Percentiles rank a stretch among this genome's conserved stretches.
Conservation (phyloP, 805 yeast species). For the Kuraishia hungarica region DNA sequence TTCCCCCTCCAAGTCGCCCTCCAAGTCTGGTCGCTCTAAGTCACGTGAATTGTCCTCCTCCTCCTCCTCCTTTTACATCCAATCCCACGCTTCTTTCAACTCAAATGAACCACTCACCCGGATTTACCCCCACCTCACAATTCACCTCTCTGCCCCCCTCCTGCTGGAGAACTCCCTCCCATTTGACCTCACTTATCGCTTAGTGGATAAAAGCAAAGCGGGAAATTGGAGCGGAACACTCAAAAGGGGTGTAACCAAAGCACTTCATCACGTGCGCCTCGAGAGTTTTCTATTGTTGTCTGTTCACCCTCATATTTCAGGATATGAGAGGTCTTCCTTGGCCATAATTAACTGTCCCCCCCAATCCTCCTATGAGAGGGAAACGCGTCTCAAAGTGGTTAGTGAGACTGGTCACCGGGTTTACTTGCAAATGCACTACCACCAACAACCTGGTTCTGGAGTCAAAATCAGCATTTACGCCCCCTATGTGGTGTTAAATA, state of each 20-base stretch:
- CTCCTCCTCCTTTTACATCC: constrained; percentile 39
- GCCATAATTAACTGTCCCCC: constrained; percentile 61
- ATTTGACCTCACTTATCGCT: constrained; percentile 62
- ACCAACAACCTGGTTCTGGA: constrained; percentile 46
- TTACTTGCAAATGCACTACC: constrained; percentile 56
- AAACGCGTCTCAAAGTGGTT: constrained; percentile 40
- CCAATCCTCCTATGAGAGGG: constrained; percentile 47
- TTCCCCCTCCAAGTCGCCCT: too few relatives aligned
- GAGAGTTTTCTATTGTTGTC: constrained; percentile 64
- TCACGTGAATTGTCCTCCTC: constrained; percentile 21
- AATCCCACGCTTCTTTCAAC: constrained; percentile 60
- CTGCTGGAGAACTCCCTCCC: constrained; percentile 83
- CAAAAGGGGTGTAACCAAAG: constrained; percentile 55
- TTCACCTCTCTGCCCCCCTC: constrained; percentile 76
- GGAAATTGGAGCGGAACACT: constrained; percentile 60
- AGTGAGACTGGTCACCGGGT: constrained; percentile 62
- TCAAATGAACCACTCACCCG: constrained; percentile 60
- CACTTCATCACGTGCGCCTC: constrained; percentile 74
- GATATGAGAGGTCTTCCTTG: constrained; percentile 59
- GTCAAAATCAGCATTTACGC: constrained; percentile 64
- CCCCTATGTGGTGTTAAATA: constrained; percentile 78
- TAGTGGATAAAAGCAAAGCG: constrained; percentile 66
- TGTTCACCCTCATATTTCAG: constrained; percentile 54
- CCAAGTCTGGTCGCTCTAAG: too few relatives aligned
- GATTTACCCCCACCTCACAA: constrained; percentile 77